These are phyloP conservation scores for Acer saccharum DNA, from an alignment of 345 rosid genomes.

Conservation along the genomic window DNA sequence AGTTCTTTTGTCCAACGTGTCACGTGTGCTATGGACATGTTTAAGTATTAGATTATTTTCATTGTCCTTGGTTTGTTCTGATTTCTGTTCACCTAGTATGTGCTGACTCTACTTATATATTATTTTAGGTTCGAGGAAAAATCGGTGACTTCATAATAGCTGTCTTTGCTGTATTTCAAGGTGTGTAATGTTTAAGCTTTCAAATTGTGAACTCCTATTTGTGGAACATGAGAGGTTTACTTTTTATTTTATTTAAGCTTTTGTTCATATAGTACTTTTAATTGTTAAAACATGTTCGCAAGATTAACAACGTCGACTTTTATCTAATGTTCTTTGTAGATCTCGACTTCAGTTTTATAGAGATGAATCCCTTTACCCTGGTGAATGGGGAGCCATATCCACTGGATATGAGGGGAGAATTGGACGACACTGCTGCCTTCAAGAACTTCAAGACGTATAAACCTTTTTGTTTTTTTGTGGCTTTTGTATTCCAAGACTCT, in stretches of 20 bases:
- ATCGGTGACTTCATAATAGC: conserved; percentile 77
- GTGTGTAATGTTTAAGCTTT: conserved; percentile 37
- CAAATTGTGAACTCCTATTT: not conserved
- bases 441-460: conserved; percentile 88
- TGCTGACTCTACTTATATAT: conserved; percentile 22
- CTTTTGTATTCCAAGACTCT: not conserved
- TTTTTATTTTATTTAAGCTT: not conserved
- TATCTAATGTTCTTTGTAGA: conserved; percentile 40
- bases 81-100: conserved; percentile 1
- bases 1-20: not conserved
- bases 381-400: conserved; percentile 91
- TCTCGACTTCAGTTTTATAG: conserved; percentile 88
- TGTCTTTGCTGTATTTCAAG: conserved; percentile 82
- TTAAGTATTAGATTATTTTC: conserved; percentile 3
- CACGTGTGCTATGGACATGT: not conserved
- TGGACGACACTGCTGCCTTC: conserved; percentile 96
- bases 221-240: not conserved
- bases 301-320: not conserved
- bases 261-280: not conserved
- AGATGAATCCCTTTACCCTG: conserved; percentile 95
- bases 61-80: not conserved
- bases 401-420: conserved; percentile 96
- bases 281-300: not conserved
- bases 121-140: conserved; percentile 70
- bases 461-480: not conserved